Evolutionary conservation across 768 basidiomycete species (phyloP), one percentile per base, ranked within the genome.

Genomic region (Boletus reticuloceps): DNA sequence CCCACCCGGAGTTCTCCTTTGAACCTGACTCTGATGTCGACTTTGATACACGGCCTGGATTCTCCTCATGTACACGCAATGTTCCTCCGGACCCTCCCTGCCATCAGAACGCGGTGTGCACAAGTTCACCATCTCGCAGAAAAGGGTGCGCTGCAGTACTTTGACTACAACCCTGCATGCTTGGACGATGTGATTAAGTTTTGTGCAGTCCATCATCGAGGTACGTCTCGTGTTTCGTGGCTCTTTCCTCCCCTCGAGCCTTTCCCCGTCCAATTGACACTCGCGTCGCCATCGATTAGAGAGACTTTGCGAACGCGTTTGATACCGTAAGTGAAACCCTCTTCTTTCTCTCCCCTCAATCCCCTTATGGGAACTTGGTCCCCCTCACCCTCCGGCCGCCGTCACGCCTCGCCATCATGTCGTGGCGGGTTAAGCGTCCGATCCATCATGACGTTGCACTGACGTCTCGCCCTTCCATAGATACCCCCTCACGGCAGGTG

Each of bases 401-500:
- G 2, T 14, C 31, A 16, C 17, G 20, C 27, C 5, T 39, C 13
- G 22, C 39, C 36, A 34, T n/a, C 16, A 38, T 38, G 55, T 14
- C 53, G 31, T 50, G 37, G 25, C 40, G 45, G 46, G 25, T 8
- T 31, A n/a, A 6, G 19, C 32, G 13, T 37, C 38, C 22, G 14
- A 27, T 34, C 38, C 36, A 29, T 31, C 50, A 36, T 56, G 58
- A 46, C 34, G 44, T 55, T 19, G 5, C 37, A 7, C 38, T 60
- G 46, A 53, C 42, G 25, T 50, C 42, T 32, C 40, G 4, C 54
- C 43, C 27, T 20, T 25, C 12, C 13, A 17, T 53, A 93, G 91
- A 93, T 94, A 38, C 85, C 86, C 5, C 89, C 91, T 14, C 92
- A 94, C 63, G 89, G 93, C 14, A 82, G 94, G 22, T 96, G 94